Percentiles rank a stretch among this genome's conserved stretches.
Conservation (phyloP, 495 filamentous ascomycete species). For the Aspergillus egyptiacus region DNA sequence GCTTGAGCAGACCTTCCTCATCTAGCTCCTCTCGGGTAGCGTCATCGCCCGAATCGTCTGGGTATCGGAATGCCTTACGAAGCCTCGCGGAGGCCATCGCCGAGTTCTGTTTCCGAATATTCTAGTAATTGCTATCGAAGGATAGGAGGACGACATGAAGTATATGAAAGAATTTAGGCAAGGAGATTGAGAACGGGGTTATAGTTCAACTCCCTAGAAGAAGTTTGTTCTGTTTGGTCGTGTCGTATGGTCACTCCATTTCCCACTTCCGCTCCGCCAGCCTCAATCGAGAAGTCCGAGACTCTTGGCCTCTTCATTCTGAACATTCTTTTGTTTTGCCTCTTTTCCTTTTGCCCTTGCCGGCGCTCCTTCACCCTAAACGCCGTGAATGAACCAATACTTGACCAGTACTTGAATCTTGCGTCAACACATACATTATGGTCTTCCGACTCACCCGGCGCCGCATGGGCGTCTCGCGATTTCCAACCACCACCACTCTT, state of each 20-base stretch:
- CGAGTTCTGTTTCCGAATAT: neutral
- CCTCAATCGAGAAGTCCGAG: neutral
- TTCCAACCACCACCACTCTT: slow-evolving; percentile 6
- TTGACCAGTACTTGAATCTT: neutral
- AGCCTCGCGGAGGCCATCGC: slow-evolving; percentile 52
- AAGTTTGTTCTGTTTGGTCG: slow-evolving; percentile 36
- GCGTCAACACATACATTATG: slow-evolving; percentile 4
- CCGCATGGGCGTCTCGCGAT: slow-evolving; percentile 18
- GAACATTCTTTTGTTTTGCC: too few relatives aligned
- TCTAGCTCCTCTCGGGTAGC: slow-evolving; percentile 50
- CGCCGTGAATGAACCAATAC: too few relatives aligned
- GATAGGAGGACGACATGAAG: neutral
- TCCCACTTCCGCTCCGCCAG: slow-evolving; percentile 2
- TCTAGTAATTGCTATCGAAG: neutral
- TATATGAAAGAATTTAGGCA: neutral
- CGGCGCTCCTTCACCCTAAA: too few relatives aligned
- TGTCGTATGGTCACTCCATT: too few relatives aligned
- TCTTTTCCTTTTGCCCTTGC: too few relatives aligned
- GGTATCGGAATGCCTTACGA: slow-evolving; percentile 59
- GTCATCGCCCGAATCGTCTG: slow-evolving; percentile 45
- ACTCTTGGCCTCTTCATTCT: neutral
- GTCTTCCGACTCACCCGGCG: slow-evolving; percentile 10
- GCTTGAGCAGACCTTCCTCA: slow-evolving; percentile 49
- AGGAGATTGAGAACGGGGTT: neutral
- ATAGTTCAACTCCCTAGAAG: neutral